Percentiles rank a stretch among this genome's conserved stretches.
These are phyloP conservation scores for Serendipita vermifera DNA, from an alignment of 768 basidiomycete genomes.

Conservation along the genomic window DNA sequence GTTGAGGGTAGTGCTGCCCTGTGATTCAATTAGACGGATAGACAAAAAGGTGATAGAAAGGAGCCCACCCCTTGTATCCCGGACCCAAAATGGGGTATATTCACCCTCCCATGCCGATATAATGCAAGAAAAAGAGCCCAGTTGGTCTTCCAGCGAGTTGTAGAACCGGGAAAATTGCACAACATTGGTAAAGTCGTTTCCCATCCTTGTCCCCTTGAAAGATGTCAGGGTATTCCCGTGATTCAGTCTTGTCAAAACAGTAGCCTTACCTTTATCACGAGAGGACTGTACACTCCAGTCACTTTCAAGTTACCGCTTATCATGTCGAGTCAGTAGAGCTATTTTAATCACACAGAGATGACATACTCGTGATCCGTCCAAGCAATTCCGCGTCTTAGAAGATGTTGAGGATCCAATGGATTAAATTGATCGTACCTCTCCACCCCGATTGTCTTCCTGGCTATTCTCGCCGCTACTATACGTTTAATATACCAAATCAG, in stretches of 20 bases:
- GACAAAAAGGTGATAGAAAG: too few species aligned
- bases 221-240: background rate
- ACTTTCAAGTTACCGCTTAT: background rate
- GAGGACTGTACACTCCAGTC: background rate
- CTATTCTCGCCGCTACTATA: background rate
- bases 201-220: background rate
- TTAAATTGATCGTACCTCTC: background rate
- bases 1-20: background rate
- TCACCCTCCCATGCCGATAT: background rate
- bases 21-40: too few species aligned
- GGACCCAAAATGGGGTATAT: background rate
- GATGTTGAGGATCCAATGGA: background rate
- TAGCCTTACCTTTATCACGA: background rate
- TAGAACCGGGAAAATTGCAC: background rate
- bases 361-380: background rate
- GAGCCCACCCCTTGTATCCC: background rate
- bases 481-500: background rate
- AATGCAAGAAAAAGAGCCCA: background rate
- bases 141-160: background rate
- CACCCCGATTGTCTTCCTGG: background rate
- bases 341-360: background rate
- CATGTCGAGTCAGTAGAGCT: background rate
- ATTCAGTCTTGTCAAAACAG: background rate
- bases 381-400: background rate
- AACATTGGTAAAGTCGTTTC: background rate